Conservation (phyloP, 306 rosid species). For the Ammopiptanthus mongolicus region DNA sequence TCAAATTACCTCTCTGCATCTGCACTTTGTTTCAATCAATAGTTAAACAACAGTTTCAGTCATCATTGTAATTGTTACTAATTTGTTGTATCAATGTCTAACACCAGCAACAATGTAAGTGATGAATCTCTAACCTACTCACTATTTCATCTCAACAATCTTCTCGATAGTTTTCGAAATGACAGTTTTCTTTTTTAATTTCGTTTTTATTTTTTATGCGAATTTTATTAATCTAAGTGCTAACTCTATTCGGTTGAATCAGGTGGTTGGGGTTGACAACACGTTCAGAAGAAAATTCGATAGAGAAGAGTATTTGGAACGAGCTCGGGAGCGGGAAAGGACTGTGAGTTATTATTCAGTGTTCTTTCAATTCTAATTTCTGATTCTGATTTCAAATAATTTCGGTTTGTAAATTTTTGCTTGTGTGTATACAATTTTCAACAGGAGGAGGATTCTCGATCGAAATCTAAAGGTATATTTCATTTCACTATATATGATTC, state of each 20-base stretch:
- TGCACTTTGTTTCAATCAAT: not conserved
- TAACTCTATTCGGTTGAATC: not conserved
- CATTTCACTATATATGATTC: not conserved
- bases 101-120: conserved; percentile 63
- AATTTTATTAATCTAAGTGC: not conserved
- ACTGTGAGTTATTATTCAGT: conserved; percentile 40
- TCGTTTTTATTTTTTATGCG: not conserved
- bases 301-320: conserved; percentile 84
- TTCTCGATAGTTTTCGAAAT: not conserved
- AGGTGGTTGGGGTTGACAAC: conserved; percentile 87
- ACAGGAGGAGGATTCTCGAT: conserved; percentile 55
- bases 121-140: not conserved
- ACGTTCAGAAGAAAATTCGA: conserved; percentile 94
- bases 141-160: not conserved
- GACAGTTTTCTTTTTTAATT: not conserved
- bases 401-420: not conserved
- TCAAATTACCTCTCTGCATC: not conserved
- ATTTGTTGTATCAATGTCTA: conserved; percentile 39
- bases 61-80: not conserved
- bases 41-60: not conserved
- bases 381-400: not conserved
- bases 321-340: conserved; percentile 93
- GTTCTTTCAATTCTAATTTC: not conserved
- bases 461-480: conserved; percentile 64
- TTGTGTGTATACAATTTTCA: not conserved